phyloP scores from a whole-genome alignment of 805 yeast genomes.

The Millerago galiae region DNA sequence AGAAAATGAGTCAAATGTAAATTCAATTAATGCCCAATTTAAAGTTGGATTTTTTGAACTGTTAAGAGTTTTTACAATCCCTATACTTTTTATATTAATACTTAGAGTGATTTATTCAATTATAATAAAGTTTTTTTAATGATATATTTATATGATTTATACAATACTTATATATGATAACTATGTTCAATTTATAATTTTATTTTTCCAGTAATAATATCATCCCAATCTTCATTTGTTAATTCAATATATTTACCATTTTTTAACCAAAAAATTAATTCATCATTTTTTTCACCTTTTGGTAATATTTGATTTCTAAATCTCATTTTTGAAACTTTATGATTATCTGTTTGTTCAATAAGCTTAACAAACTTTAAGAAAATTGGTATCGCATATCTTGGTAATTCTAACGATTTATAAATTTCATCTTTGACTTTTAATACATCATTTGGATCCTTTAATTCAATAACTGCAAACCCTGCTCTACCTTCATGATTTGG shows the following conservation, averaged over 20 bases:
- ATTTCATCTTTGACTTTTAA: conserved; percentile 33
- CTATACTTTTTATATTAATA: conserved; percentile 20
- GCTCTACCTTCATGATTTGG: conserved; percentile 93
- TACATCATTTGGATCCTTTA: conserved; percentile 26
- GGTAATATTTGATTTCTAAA: conserved; percentile 68
- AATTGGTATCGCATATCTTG: conserved; percentile 81
- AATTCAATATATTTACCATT: conserved; percentile 48
- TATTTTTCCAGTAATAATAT: conserved; percentile 20
- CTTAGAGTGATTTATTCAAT: conserved; percentile 6
- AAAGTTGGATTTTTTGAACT: conserved; percentile 21
- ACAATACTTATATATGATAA: not conserved
- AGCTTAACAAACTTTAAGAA: conserved; percentile 62
- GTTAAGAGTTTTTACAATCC: conserved; percentile 28
- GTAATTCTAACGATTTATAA: conserved; percentile 43
- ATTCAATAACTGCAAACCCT: conserved; percentile 76
- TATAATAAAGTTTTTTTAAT: not conserved
- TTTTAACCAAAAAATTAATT: conserved; percentile 66
- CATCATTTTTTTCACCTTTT: conserved; percentile 53
- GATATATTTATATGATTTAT: not conserved
- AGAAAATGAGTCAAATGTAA: conserved; percentile 12
- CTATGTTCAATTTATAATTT: conserved; percentile 10
- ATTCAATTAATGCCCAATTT: conserved; percentile 15
- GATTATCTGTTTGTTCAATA: conserved; percentile 70
- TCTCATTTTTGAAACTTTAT: conserved; percentile 67
- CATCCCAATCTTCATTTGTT: conserved; percentile 50